Base-by-base conservation (phyloP, 2,329 filamentous ascomycete genomes). In the Colletotrichum higginsianum region DNA sequence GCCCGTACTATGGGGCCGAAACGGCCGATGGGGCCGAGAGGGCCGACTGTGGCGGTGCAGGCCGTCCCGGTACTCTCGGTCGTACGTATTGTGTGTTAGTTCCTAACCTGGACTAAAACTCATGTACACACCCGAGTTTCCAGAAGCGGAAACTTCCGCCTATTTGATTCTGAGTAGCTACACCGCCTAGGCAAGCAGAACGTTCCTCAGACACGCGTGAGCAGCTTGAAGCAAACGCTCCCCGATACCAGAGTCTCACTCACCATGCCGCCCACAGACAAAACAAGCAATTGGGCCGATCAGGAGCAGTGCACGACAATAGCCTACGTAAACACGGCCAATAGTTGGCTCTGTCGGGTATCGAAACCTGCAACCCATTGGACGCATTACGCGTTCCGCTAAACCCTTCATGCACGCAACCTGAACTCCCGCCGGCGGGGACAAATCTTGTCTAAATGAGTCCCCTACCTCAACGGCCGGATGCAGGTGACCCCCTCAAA, bases 381-480 rank as follows among this genome's bases (percentile, higher is more conserved):
- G 47, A 40, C 23, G 67, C 30, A n/a, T 44, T 61, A 61, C 40
- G 62, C 40, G 61, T 62, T 47, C 63, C 47, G 44, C 42, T 40
- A 11, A 26, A 7, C 40, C 26, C 18, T 47, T 21, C 21, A 12
- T 16, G 18, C 53, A 50, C 18, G 38, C 21, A 44, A 15, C 30
- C 26, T 56, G 12, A 16, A 15, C 35, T 8, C 11, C 47, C n/a
- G 8, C 8, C 16, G n/a, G 23, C 8, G 5, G 11, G 21, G 6
- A n/a, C 35, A 30, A 66, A 8, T 18, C 38, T 47, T 42, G 12
- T 2, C 30, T 30, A 30, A 6, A 30, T 23, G 21, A 16, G 23
- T 8, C 38, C 49, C 35, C 5, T 8, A 16, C 18, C 35, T 12
- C 23, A 47, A n/a, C 23, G 50, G 50, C 2, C 38, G 2, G 21